Conservation (phyloP, 345 rosid species). For the Rhodomyrtus tomentosa region DNA sequence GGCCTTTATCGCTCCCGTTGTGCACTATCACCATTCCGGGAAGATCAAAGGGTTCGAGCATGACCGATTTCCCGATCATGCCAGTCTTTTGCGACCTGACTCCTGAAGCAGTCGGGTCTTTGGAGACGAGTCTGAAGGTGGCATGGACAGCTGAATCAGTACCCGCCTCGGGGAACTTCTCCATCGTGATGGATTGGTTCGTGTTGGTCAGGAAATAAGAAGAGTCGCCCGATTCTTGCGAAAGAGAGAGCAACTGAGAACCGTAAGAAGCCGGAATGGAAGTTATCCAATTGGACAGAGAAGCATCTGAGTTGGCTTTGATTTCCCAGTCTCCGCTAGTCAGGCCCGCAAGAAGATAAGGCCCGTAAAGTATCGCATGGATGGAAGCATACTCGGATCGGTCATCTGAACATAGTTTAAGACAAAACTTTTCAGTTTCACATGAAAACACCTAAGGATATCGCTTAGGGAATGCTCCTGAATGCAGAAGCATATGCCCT, state of each 20-base stretch:
- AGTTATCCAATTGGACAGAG: slow-evolving; percentile 43
- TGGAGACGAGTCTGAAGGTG: slow-evolving; percentile 54
- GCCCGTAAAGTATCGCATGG: slow-evolving; percentile 84
- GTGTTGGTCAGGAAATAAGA: slow-evolving; percentile 45
- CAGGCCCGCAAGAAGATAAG: slow-evolving; percentile 68
- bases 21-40: slow-evolving; percentile 61
- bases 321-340: slow-evolving; percentile 62
- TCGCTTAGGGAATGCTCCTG: not conserved
- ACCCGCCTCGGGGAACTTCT: slow-evolving; percentile 34
- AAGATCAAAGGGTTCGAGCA: slow-evolving; percentile 66
- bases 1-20: slow-evolving; percentile 18
- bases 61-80: slow-evolving; percentile 38
- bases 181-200: slow-evolving; percentile 57
- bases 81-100: slow-evolving; percentile 5
- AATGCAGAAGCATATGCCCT: not conserved
- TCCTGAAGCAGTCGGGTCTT: slow-evolving; percentile 4
- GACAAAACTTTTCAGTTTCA: not conserved
- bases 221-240: slow-evolving; percentile 38
- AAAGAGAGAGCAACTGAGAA: slow-evolving; percentile 42
- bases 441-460: not conserved
- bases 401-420: slow-evolving; percentile 44
- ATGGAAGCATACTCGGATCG: slow-evolving; percentile 54
- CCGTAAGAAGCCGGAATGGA: slow-evolving; percentile 44
- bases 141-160: slow-evolving; percentile 46
- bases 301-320: slow-evolving; percentile 24